Evolutionary conservation across 441 rosid species (phyloP).

Genomic region (Populus tomentosa): DNA sequence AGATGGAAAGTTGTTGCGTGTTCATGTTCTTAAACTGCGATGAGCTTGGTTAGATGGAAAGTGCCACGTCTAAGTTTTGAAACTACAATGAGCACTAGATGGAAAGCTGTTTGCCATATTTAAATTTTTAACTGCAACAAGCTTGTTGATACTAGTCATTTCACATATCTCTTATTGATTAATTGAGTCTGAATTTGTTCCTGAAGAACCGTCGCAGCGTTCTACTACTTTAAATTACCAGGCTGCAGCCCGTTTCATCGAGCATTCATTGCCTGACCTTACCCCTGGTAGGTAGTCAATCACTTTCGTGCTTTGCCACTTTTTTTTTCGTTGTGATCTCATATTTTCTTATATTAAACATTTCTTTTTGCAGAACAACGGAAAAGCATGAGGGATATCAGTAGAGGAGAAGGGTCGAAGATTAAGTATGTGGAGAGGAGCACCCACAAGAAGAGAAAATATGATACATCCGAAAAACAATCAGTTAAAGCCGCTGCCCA

Average conservation of each 20-base stretch:
- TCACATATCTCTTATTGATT: slow-evolving; percentile 11
- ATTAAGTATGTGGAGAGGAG: slow-evolving; percentile 39
- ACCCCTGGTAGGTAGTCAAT: slow-evolving; percentile 48
- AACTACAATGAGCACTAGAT: background rate
- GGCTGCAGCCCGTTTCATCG: slow-evolving; percentile 83
- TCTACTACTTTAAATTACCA: slow-evolving; percentile 68
- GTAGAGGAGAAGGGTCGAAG: slow-evolving; percentile 59
- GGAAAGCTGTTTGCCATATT: background rate
- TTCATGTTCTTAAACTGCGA: background rate
- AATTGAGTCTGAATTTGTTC: slow-evolving; percentile 20
- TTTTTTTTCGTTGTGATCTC: background rate
- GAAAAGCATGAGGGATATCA: slow-evolving; percentile 57
- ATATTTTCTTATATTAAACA: background rate
- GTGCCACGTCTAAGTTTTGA: background rate
- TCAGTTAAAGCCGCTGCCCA: slow-evolving; percentile 70
- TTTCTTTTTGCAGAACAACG: slow-evolving; percentile 52
- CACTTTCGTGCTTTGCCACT: background rate
- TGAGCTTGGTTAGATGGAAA: background rate
- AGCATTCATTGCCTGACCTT: slow-evolving; percentile 85
- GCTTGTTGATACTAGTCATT: slow-evolving; percentile 13
- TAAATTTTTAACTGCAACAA: background rate
- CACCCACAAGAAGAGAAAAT: slow-evolving; percentile 69
- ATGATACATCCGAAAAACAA: slow-evolving; percentile 46
- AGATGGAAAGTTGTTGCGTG: background rate
- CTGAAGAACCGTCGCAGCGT: slow-evolving; percentile 65